Base-by-base conservation (phyloP, 805 yeast genomes). In the Millerago galiae region DNA sequence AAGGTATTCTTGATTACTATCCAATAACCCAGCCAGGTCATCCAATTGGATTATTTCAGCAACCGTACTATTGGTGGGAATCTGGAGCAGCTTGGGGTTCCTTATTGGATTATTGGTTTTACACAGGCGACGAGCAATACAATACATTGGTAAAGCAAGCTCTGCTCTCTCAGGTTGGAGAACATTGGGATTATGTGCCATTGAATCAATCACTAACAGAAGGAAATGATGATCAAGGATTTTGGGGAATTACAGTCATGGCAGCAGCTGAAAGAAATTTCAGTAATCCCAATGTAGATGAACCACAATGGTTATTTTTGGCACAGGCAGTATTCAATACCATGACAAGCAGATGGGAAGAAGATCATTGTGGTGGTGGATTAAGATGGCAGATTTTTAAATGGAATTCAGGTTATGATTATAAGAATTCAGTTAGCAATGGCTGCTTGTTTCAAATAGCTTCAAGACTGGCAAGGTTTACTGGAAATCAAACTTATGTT, bases 51-150 rank as follows among this genome's bases (percentile, higher is more conserved):
- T 80, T 84, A 89, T 90, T 93, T 61, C 68, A 81, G 11, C 67
- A 71, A 57, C 98, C 98, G 0, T 90, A 91, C 71, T 91, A 91
- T 71, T 91, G 98, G 99, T 90, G 97, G 97, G 88, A 89, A 66
- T 95, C 97, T 9, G 98, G 98, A 51, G 95, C 90, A 47, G 96
- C 91, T 2, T 88, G 89, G 86, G 95, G 96, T 8, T 71, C 84
- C 15, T 67, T 91, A 72, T 58, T 91, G 35, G 96, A 89, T 60
- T 83, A 84, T 62, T 73, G 87, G 66, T 79, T 60, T 51, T 81
- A 71, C 59, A 77, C 86, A 60, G 75, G 81, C 31, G 83, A 90
- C 60, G 74, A 73, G 49, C 77, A 90, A 1, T 85, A 77, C 53
- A 82, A 74, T 35, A 69, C 71, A 11, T 44, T 72, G 30, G 72